Evolutionary conservation across 164 flowering plant species (phyloP), one percentile per base, ranked within the genome.

Genomic region (Liriodendron chinense): DNA sequence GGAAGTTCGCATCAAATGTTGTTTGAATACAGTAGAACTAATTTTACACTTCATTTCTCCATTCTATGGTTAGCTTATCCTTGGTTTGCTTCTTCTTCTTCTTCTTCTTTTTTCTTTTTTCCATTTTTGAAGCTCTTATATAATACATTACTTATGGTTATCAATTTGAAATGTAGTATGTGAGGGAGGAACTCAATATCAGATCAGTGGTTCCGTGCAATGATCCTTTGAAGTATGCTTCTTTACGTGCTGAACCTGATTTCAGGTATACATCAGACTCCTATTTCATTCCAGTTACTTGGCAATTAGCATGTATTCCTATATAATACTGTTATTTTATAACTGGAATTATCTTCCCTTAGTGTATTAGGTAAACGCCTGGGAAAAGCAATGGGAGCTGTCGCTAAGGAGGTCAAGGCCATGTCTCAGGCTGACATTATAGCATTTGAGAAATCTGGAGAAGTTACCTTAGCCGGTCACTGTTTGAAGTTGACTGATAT

Each of bases 241-340:
- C 98, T 48, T 77, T 96, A 65, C 91, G 92, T 47, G 99, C 98
- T n/a, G 98, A 94, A 72, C 99, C 99, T 71, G 98, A 92, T 78
- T 96, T 91, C 83, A 94, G 98, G 97, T 94, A 81, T 34, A 28
- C 21, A 25, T 48, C 43, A 9, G 74, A 26, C 20, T 61, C 18
- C 47, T 7, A 34, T 74, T 78, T 73, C 34, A 20, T 28, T 49
- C 8, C 34, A 16, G 59, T 4, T 65, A 48, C 22, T 80, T 75
- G 7, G 23, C 65, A 18, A 66, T 20, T 61, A 20, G 26, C 53
- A 69, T 69, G 47, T 26, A 67, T 74, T 75, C 34, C 61, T 67
- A 12, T 20, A 62, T 26, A 61, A 53, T 70, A 69, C n/a, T 21
- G 12, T 65, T 21, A 10, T 77, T 12, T 20, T 1, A 71, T 34